Evolutionary conservation across 2,329 filamentous ascomycete genomes (phyloP).

Genomic region (Chalara sp.): DNA sequence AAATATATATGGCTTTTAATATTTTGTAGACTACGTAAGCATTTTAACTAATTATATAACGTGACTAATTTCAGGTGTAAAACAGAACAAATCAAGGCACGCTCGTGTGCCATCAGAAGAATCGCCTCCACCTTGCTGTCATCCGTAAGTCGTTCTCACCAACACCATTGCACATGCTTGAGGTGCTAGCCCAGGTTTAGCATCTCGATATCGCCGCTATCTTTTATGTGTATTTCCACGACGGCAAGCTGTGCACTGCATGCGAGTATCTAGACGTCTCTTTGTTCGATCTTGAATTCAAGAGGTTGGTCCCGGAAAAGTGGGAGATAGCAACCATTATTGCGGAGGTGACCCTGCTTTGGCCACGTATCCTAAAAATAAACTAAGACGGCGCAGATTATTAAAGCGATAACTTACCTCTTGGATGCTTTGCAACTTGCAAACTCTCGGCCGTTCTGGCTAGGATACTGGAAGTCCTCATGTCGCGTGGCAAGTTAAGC

Average conservation of each 20-base stretch:
- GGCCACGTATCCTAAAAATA: background rate
- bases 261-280: slow-evolving; percentile 9
- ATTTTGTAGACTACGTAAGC: no score
- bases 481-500: slow-evolving; percentile 5
- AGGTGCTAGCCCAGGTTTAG: slow-evolving; percentile 6
- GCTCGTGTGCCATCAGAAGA: slow-evolving; percentile 11
- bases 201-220: slow-evolving; percentile 12
- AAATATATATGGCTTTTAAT: no score
- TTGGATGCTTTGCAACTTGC: slow-evolving; percentile 8
- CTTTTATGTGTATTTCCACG: slow-evolving; percentile 10
- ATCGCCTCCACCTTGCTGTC: slow-evolving; percentile 6
- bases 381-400: slow-evolving; percentile 8
- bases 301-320: slow-evolving; percentile 9
- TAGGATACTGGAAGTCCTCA: slow-evolving; percentile 12
- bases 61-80: no score
- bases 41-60: no score
- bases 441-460: slow-evolving; percentile 9
- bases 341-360: slow-evolving; percentile 6
- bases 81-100: no score
- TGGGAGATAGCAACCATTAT: slow-evolving; percentile 14
- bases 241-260: slow-evolving; percentile 7
- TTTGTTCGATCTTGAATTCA: slow-evolving; percentile 10
- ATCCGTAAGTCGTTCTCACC: slow-evolving; percentile 12
- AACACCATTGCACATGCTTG: slow-evolving; percentile 9
- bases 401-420: slow-evolving; percentile 14